phyloP scores from a whole-genome alignment of 2,329 filamentous ascomycete species.

The Fusarium bulbicola region DNA sequence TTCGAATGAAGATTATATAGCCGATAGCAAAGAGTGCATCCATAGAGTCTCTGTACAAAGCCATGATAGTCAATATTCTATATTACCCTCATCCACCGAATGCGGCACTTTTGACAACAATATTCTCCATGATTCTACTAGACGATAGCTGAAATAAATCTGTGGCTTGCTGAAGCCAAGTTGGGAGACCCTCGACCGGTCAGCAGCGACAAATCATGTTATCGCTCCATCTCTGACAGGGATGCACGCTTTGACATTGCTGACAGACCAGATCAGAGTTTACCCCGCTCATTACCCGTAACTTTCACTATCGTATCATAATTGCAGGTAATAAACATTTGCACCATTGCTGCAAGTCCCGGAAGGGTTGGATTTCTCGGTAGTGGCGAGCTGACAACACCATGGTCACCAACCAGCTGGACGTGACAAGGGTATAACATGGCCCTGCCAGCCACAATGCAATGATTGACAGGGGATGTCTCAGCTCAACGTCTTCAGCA shows the following conservation, averaged over 20 bases:
- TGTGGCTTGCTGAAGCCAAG: not conserved
- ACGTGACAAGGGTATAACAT: not conserved
- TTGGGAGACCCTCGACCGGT: not conserved
- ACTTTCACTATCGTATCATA: not conserved
- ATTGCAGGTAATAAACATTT: not conserved
- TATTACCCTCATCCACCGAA: rapidly evolving
- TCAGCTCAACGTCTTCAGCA: not conserved
- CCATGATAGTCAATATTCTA: not conserved
- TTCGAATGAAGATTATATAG: not conserved
- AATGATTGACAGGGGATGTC: not conserved
- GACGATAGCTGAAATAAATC: rapidly evolving
- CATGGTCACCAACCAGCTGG: not conserved
- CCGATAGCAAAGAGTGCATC: not conserved
- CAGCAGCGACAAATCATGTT: not conserved
- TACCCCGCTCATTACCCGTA: not conserved
- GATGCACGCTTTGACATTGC: not conserved
- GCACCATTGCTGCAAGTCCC: not conserved
- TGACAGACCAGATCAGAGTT: rapidly evolving
- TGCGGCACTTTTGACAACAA: rapidly evolving
- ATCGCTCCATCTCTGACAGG: not conserved
- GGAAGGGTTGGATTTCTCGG: not conserved
- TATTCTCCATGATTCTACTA: not conserved
- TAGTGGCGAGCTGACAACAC: not conserved
- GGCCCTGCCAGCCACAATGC: not conserved
- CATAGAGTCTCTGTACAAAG: not conserved